These are phyloP conservation scores for Elaphomyces granulatus DNA, from an alignment of 495 filamentous ascomycete genomes.

Conservation along the genomic window DNA sequence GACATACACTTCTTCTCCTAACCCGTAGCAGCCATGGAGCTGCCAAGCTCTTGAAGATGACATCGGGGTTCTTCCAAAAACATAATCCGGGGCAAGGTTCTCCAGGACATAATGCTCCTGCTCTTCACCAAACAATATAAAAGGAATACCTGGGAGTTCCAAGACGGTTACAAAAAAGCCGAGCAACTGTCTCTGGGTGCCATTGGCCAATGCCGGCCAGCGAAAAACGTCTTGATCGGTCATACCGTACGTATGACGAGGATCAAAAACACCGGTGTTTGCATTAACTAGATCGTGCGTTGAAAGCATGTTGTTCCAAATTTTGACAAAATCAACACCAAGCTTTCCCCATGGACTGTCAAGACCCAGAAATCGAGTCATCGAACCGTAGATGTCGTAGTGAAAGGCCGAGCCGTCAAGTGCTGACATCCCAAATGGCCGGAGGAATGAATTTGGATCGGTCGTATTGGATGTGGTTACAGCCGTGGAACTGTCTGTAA, in stretches of 20 bases:
- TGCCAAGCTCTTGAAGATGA: conserved; percentile 53
- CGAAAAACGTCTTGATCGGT: conserved; percentile 67
- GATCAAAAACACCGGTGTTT: conserved; percentile 53
- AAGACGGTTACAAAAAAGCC: conserved; percentile 51
- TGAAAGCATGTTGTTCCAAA: conserved; percentile 45
- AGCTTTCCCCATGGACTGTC: conserved; percentile 48
- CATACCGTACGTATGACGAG: conserved; percentile 54
- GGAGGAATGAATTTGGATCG: conserved; percentile 38
- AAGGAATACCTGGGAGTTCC: conserved; percentile 50
- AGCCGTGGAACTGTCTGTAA: conserved; percentile 32
- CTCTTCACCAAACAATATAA: conserved; percentile 56
- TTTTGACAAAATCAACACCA: conserved; percentile 44
- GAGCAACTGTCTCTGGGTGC: conserved; percentile 46
- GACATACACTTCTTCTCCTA: conserved; percentile 41
- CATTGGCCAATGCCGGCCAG: conserved; percentile 52
- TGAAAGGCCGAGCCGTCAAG: conserved; percentile 56
- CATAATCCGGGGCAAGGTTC: conserved; percentile 52
- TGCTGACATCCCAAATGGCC: conserved; percentile 39
- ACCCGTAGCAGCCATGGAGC: conserved; percentile 50
- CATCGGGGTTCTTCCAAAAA: conserved; percentile 57
- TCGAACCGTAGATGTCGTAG: conserved; percentile 54
- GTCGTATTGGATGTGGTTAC: conserved; percentile 32
- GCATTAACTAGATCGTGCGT: conserved; percentile 54
- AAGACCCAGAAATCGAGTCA: conserved; percentile 52
- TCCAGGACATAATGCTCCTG: conserved; percentile 56